Evolutionary conservation across 257 asterid genomes (phyloP).

Genomic region (Forsythia suspensa): DNA sequence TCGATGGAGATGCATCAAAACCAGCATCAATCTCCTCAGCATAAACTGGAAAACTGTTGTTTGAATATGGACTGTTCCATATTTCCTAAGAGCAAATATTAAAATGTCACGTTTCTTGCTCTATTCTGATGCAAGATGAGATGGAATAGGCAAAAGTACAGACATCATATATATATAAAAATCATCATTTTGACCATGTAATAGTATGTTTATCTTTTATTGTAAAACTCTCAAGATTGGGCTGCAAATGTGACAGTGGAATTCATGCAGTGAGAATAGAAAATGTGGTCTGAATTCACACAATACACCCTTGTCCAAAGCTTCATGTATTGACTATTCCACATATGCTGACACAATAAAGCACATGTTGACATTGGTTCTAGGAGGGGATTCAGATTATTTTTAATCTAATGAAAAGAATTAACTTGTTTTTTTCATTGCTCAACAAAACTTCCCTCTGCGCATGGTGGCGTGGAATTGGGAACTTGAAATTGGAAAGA

Average conservation of each 20-base stretch:
- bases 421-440: not conserved
- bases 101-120: not conserved
- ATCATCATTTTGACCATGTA: too few relatives aligned
- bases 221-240: too few relatives aligned
- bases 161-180: too few relatives aligned
- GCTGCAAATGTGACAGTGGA: too few relatives aligned
- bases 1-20: constrained; percentile 70
- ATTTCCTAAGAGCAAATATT: constrained; percentile 58
- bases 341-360: not conserved
- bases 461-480: not conserved
- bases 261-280: too few relatives aligned
- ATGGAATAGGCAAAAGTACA: too few relatives aligned
- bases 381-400: too few relatives aligned
- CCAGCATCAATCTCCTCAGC: constrained; percentile 11
- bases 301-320: not conserved
- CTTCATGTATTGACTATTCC: not conserved
- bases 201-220: too few relatives aligned
- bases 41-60: constrained; percentile 85
- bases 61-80: constrained; percentile 95
- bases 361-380: not conserved
- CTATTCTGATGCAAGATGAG: not conserved
- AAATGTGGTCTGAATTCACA: too few relatives aligned
- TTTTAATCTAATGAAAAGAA: too few relatives aligned
- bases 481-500: not conserved
- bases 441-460: not conserved